These are phyloP conservation scores for Cicer yamashitae DNA, from an alignment of 306 rosid species.

Conservation along the genomic window DNA sequence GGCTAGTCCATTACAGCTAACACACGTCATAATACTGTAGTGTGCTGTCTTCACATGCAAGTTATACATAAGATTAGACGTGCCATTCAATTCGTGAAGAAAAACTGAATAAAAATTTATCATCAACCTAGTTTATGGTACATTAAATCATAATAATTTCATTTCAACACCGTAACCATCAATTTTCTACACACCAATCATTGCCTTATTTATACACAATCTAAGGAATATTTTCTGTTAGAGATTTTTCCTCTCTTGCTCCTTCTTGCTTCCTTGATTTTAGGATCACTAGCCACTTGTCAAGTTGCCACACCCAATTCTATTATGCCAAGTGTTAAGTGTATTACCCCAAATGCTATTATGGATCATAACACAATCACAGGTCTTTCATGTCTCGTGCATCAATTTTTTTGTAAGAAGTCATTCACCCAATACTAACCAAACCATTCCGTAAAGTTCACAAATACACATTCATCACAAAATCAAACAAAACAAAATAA, in stretches of 20 bases:
- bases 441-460: background rate
- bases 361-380: background rate
- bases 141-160: background rate
- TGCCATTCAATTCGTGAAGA: background rate
- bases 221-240: too few relatives aligned
- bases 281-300: too few relatives aligned
- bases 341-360: too few relatives aligned
- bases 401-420: background rate
- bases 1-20: background rate
- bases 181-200: background rate
- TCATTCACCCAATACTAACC: conserved; percentile 13
- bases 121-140: conserved; percentile 1
- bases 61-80: background rate
- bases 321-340: too few relatives aligned
- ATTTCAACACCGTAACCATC: background rate
- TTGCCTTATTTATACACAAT: background rate
- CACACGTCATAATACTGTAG: background rate
- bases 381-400: background rate
- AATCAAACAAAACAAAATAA: background rate
- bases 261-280: too few relatives aligned
- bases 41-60: conserved; percentile 5
- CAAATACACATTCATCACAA: conserved; percentile 8
- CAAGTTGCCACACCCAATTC: too few relatives aligned
- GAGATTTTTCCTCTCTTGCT: too few relatives aligned
- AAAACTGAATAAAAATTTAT: background rate